These are phyloP conservation scores for Penicillium sp. DNA, from an alignment of 2,329 filamentous ascomycete species.

Conservation along the genomic window DNA sequence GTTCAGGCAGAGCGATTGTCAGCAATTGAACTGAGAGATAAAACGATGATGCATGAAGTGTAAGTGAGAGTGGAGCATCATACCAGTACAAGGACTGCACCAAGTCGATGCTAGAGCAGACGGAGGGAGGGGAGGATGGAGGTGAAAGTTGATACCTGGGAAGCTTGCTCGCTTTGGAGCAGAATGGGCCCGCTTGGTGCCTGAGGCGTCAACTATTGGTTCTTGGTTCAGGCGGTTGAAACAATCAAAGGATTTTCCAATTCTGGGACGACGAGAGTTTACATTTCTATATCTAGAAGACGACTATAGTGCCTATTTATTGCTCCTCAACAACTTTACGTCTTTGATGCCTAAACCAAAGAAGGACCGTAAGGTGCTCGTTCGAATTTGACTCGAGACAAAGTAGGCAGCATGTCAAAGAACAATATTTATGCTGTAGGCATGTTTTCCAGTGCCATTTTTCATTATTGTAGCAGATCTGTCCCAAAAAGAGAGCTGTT, in stretches of 20 bases:
- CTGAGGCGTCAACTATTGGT: slow-evolving; percentile 15
- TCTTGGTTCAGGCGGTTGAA: not conserved
- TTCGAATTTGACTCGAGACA: too few species aligned
- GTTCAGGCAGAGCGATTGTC: slow-evolving; percentile 4
- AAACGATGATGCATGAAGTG: not conserved
- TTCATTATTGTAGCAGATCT: not conserved
- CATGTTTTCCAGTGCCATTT: too few species aligned
- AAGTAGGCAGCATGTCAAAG: too few species aligned
- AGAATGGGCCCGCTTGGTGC: slow-evolving; percentile 6
- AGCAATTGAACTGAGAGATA: slow-evolving; percentile 12
- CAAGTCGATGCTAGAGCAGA: slow-evolving; percentile 4
- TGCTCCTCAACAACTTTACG: too few species aligned
- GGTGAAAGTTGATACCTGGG: slow-evolving; percentile 13
- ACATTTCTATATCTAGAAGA: too few species aligned
- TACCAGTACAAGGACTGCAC: slow-evolving; percentile 13
- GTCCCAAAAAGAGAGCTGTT: not conserved
- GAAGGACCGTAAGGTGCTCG: too few species aligned
- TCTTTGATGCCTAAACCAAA: too few species aligned
- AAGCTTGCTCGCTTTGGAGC: slow-evolving; percentile 15
- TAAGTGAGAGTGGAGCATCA: slow-evolving; percentile 1
- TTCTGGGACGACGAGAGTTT: too few species aligned
- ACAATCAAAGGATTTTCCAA: too few species aligned
- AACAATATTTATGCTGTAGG: too few species aligned
- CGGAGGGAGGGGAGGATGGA: slow-evolving; percentile 11
- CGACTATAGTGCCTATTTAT: too few species aligned